phyloP scores from a whole-genome alignment of 371 early-diverging fungal genomes.

The Coemansia sp. region DNA sequence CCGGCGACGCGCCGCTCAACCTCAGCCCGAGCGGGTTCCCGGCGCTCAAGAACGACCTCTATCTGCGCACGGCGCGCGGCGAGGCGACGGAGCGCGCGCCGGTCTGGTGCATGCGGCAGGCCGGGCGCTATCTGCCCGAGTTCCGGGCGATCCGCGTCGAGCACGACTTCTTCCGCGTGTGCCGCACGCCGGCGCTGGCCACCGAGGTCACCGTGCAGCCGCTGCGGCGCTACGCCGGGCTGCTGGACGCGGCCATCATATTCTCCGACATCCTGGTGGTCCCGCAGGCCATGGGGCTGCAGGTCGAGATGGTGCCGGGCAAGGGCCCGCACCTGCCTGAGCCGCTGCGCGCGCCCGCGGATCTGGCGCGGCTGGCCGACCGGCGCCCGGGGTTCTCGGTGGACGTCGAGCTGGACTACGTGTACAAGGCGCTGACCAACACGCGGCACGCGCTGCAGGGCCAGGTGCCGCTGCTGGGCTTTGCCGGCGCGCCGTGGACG shows the following conservation, averaged over 20 bases:
- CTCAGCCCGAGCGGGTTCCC: conserved; percentile 62
- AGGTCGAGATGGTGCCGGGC: conserved; percentile 90
- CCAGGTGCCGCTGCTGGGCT: conserved; percentile 92
- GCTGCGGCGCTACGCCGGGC: conserved; percentile 83
- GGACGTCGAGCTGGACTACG: conserved; percentile 84
- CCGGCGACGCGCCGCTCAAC: conserved; percentile 11
- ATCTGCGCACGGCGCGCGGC: conserved; percentile 85
- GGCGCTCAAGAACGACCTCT: conserved; percentile 84
- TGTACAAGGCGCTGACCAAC: conserved; percentile 93
- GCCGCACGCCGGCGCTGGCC: conserved; percentile 92
- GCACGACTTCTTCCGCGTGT: conserved; percentile 93
- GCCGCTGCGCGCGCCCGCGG: conserved; percentile 73
- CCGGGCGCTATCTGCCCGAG: conserved; percentile 96
- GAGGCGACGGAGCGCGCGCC: conserved; percentile 88
- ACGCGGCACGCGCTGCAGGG: conserved; percentile 84
- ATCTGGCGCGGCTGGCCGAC: conserved; percentile 64
- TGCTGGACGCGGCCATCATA: conserved; percentile 96
- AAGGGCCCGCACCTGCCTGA: conserved; percentile 91
- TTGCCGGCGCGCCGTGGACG: conserved; percentile 98
- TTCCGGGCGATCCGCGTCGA: conserved; percentile 81
- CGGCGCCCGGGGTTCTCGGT: conserved; percentile 54
- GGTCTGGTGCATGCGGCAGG: conserved; percentile 99
- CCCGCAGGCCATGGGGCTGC: conserved; percentile 95
- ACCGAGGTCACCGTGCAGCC: conserved; percentile 95
- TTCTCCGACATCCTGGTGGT: conserved; percentile 97